These are phyloP conservation scores for Phytophthora hibernalis DNA, from an alignment of 352 stramenopile genomes.

Conservation along the genomic window DNA sequence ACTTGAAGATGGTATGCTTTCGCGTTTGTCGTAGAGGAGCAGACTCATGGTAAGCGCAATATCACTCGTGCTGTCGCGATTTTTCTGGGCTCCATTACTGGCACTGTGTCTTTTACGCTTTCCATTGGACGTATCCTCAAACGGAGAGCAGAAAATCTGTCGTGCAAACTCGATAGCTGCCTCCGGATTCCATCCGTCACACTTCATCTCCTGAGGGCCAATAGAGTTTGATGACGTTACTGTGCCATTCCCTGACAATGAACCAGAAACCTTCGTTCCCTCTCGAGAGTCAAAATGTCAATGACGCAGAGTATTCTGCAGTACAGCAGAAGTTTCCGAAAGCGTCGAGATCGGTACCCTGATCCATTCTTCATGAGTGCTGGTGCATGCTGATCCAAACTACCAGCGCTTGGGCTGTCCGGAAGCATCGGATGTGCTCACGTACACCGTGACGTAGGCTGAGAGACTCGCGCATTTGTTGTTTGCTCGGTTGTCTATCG, in stretches of 20 bases:
- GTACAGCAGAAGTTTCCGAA: conserved; percentile 38
- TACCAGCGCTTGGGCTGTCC: conserved; percentile 41
- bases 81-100: conserved; percentile 7
- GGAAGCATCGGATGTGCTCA: conserved; percentile 42
- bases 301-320: conserved; percentile 54
- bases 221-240: background rate
- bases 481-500: conserved; percentile 8
- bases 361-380: conserved; percentile 9
- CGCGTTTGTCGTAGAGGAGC: conserved; percentile 42
- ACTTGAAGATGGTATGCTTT: conserved; percentile 35
- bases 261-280: conserved; percentile 10
- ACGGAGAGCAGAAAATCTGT: conserved; percentile 31
- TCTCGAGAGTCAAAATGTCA: conserved; percentile 42
- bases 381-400: conserved; percentile 30
- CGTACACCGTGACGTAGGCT: conserved; percentile 44
- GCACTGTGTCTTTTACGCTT: conserved; percentile 28
- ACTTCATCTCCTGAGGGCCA: background rate
- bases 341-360: background rate
- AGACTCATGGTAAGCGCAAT: conserved; percentile 45
- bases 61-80: conserved; percentile 10
- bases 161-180: conserved; percentile 44
- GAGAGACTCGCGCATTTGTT: conserved; percentile 30
- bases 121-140: conserved; percentile 14
- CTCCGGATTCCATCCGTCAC: conserved; percentile 42
- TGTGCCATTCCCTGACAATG: conserved; percentile 14